phyloP scores from a whole-genome alignment of 352 stramenopile species.

The Globisporangium rhizosaccharum region DNA sequence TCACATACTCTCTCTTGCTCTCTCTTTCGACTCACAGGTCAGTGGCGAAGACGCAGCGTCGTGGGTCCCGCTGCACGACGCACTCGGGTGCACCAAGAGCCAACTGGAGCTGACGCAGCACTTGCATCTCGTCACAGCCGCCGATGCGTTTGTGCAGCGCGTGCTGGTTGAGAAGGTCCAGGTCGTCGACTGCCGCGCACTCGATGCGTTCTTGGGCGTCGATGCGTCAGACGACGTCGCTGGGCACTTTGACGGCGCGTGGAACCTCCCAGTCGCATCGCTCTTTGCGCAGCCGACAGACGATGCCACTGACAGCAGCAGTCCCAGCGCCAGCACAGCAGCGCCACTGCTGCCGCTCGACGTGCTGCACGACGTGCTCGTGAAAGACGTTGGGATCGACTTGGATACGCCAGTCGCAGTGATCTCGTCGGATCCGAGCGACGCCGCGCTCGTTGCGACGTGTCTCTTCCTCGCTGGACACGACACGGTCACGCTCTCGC shows the following conservation, averaged over 20 bases:
- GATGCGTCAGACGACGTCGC: slow-evolving; percentile 28
- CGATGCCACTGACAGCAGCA: slow-evolving; percentile 7
- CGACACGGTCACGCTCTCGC: slow-evolving; percentile 29
- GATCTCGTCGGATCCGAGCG: slow-evolving; percentile 30
- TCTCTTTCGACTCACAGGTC: slow-evolving; percentile 7
- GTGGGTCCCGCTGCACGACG: slow-evolving; percentile 31
- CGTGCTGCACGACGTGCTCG: slow-evolving; percentile 33
- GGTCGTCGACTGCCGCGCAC: slow-evolving; percentile 46
- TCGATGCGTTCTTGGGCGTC: slow-evolving; percentile 46
- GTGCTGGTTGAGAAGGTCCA: slow-evolving; percentile 30
- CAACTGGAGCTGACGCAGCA: slow-evolving; percentile 19
- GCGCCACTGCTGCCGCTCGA: slow-evolving; percentile 32
- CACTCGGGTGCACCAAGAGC: slow-evolving; percentile 33
- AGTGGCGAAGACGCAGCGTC: slow-evolving; percentile 21
- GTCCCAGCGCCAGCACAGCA: slow-evolving; percentile 5
- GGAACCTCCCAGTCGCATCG: slow-evolving; percentile 44
- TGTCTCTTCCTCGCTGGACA: slow-evolving; percentile 37
- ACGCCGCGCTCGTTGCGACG: slow-evolving; percentile 63
- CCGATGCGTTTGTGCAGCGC: slow-evolving; percentile 20
- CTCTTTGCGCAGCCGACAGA: slow-evolving; percentile 23
- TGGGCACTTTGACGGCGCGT: slow-evolving; percentile 46
- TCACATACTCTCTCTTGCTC: neutral
- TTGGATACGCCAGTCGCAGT: slow-evolving; percentile 35
- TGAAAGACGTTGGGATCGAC: slow-evolving; percentile 31
- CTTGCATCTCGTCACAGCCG: slow-evolving; percentile 20